Evolutionary conservation across 2,329 filamentous ascomycete genomes (phyloP).

Genomic region (Paecilomyces sp.): DNA sequence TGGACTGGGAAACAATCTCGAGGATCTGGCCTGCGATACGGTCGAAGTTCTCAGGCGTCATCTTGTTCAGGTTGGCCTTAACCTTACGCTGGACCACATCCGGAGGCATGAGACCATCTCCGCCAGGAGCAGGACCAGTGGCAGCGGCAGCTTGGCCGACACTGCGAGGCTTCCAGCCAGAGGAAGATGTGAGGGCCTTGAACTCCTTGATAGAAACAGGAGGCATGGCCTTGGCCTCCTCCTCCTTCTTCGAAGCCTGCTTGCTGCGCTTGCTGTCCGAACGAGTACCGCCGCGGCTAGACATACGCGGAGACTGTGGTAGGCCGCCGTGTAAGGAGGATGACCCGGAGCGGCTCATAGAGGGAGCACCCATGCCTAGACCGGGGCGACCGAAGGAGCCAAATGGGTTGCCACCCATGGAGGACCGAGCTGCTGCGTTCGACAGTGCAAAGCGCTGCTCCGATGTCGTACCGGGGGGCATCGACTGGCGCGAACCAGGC

Average conservation of each 20-base stretch:
- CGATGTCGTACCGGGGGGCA: conserved; percentile 72
- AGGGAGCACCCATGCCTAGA: conserved; percentile 54
- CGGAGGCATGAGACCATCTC: conserved; percentile 65
- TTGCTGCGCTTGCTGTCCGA: conserved; percentile 48
- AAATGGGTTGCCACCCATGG: conserved; percentile 46
- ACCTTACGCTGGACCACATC: conserved; percentile 97
- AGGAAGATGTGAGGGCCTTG: conserved; percentile 67
- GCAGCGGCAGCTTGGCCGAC: conserved; percentile 40
- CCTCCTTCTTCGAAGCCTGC: conserved; percentile 49
- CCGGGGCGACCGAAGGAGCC: conserved; percentile 56
- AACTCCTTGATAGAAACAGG: conserved; percentile 77
- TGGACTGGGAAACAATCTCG: conserved; percentile 85
- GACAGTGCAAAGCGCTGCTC: conserved; percentile 66
- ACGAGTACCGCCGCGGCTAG: conserved; percentile 46
- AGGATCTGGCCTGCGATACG: conserved; percentile 91
- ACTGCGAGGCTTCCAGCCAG: conserved; percentile 85
- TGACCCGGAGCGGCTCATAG: conserved; percentile 59
- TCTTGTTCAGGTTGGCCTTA: conserved; percentile 98
- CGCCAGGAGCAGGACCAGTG: conserved; percentile 42
- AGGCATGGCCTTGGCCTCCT: conserved; percentile 76
- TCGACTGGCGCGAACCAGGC: conserved; percentile 43
- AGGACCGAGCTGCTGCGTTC: conserved; percentile 41
- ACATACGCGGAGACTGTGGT: conserved; percentile 65
- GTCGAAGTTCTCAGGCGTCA: conserved; percentile 99
- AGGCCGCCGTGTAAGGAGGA: conserved; percentile 48